Evolutionary conservation across 2,329 filamentous ascomycete species (phyloP).

Genomic region (Seiridium unicorne): DNA sequence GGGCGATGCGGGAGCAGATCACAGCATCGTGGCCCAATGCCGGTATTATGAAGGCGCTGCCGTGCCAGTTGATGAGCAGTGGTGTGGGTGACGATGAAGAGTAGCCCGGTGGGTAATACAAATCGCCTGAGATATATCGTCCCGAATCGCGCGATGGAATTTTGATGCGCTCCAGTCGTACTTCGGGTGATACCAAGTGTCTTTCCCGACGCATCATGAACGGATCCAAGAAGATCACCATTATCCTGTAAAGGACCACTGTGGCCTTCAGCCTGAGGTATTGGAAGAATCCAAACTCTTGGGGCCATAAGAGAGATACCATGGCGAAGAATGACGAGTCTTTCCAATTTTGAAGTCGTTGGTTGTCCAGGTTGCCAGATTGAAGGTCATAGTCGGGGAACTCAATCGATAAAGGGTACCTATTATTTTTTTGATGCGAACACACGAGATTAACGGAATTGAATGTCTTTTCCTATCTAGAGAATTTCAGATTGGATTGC

Average conservation of each 20-base stretch:
- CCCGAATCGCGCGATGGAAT: slow-evolving; percentile 15
- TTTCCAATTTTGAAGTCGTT: background rate
- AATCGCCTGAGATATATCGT: slow-evolving; percentile 11
- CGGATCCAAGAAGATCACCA: background rate
- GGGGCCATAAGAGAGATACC: background rate
- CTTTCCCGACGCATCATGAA: slow-evolving; percentile 1
- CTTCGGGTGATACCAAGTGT: slow-evolving; percentile 2
- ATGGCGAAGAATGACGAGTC: background rate
- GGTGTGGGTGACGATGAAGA: background rate
- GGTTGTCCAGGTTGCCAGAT: background rate
- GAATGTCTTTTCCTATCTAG: too few relatives aligned
- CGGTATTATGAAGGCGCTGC: slow-evolving; percentile 15
- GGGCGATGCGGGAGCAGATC: slow-evolving; percentile 14
- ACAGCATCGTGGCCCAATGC: slow-evolving; percentile 11
- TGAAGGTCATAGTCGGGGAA: background rate
- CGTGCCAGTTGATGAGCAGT: slow-evolving; percentile 17
- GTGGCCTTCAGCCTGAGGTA: slow-evolving; percentile 8
- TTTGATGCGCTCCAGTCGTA: background rate
- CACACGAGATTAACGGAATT: too few relatives aligned
- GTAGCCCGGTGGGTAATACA: slow-evolving; percentile 12
- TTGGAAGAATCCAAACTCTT: slow-evolving; percentile 7
- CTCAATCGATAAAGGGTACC: too few relatives aligned
- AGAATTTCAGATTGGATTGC: too few relatives aligned
- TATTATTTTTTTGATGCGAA: too few relatives aligned
- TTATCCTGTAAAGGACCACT: slow-evolving; percentile 1